Evolutionary conservation across 1,284 basidiomycete genomes (phyloP), one percentile per base, ranked within the genome.

Genomic region (Thecaphora thlaspeos): DNA sequence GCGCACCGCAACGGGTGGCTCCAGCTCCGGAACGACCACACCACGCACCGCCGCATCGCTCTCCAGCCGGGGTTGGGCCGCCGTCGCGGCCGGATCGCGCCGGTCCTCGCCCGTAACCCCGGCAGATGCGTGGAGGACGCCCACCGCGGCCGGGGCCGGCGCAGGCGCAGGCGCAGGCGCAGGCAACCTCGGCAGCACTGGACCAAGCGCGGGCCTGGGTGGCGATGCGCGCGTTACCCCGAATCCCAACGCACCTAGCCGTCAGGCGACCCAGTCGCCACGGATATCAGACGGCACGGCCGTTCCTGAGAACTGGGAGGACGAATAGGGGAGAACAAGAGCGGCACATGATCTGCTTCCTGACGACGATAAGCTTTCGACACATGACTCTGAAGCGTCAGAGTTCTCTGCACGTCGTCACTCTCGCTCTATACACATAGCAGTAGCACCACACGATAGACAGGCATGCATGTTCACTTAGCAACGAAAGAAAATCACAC

Each of bases 281-380:
- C 1, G 39, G 39, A n/a, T 22, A 34, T 4, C 46, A 18, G 38
- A 30, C 10, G 42, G 51, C 22, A 51, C 36, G 12, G 55, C 46
- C 19, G 52, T 63, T 4, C 61, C 61, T 0, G 61, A 63, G 42
- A 58, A 52, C 45, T 63, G 61, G 61, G 61, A 63, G 22, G 61
- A 63, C 32, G 61, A 55, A 11, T 34, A 17, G 17, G 32, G 32
- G n/a, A n/a, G n/a, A n/a, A n/a, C n/a, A n/a, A n/a, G n/a, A n/a
- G n/a, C n/a, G n/a, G n/a, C n/a, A n/a, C n/a, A n/a, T n/a, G n/a
- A n/a, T n/a, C n/a, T n/a, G n/a, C n/a, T n/a, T n/a, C n/a, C n/a
- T n/a, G n/a, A n/a, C n/a, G n/a, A n/a, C n/a, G n/a, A n/a, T n/a
- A n/a, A n/a, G n/a, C n/a, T n/a, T n/a, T n/a, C n/a, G n/a, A n/a